A percentile compares a stretch with the other conserved stretches of the same genome.
phyloP scores from a whole-genome alignment of 2,329 filamentous ascomycete genomes.

The Arthroderma uncinatum region DNA sequence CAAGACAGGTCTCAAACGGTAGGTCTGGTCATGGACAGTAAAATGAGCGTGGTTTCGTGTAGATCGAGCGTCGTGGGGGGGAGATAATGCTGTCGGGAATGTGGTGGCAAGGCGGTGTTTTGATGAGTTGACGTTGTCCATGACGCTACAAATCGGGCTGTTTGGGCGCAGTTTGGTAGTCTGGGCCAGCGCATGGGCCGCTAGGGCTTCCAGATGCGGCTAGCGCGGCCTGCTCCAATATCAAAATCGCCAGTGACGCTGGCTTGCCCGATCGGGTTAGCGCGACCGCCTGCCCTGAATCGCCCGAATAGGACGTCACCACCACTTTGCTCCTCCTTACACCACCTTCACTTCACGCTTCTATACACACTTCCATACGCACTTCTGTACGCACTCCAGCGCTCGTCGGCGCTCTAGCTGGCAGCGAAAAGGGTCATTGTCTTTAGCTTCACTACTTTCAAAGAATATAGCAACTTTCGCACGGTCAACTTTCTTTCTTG shows the following conservation, averaged over 20 bases:
- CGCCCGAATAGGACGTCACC: background rate
- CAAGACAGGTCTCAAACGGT: constrained; percentile 55
- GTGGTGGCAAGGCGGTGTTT: constrained; percentile 25
- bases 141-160: constrained; percentile 31
- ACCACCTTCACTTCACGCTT: background rate
- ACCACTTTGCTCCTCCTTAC: background rate
- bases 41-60: constrained; percentile 44
- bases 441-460: too few relatives aligned
- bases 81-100: constrained; percentile 27
- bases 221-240: constrained; percentile 36
- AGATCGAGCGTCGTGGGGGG: constrained; percentile 42
- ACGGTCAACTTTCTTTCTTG: background rate
- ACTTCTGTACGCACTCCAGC: too few relatives aligned
- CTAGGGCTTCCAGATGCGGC: constrained; percentile 30
- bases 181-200: constrained; percentile 35
- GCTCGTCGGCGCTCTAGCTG: too few relatives aligned
- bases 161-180: constrained; percentile 29
- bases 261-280: constrained; percentile 13
- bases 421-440: too few relatives aligned
- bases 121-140: constrained; percentile 37
- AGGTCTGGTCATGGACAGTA: constrained; percentile 47
- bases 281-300: background rate
- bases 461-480: too few relatives aligned
- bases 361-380: background rate
- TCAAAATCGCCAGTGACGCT: constrained; percentile 24